Base-by-base conservation (phyloP, 2,329 filamentous ascomycete species). In the Ceratocystis albifundus region DNA sequence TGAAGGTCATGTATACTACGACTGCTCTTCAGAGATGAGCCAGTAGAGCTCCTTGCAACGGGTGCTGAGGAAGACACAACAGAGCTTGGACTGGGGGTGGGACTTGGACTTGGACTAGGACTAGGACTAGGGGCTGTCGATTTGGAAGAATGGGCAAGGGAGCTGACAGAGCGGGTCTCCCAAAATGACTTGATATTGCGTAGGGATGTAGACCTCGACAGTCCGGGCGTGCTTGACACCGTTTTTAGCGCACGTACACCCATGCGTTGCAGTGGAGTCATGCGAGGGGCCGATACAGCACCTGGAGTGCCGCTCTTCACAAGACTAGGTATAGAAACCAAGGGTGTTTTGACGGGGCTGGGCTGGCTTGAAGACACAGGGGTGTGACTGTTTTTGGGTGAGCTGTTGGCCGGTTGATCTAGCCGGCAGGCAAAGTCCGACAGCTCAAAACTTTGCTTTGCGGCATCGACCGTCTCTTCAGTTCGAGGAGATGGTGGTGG, bases 221-320 rank as follows among this genome's bases (percentile, higher is more conserved):
- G 62, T 32, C 55, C 28, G 12, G 59, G 48, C 28, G 36, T 28
- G 6, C 62, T 53, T 5, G 65, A 65, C 41, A 45, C 45, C 36
- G 46, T 50, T 48, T 61, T 41, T 50, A 80, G 68, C 0, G 82
- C 82, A 67, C 75, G 76, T 41, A 75, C 76, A 17, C 80, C 80
- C 36, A 84, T 76, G 55, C 81, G 79, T 68, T 84, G 80, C 3
- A 84, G 74, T 2, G 82, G 81, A 0, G 82, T 84, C 70, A 78
- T 73, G 20, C 71, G 71, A 2, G 77, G 75, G 2, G 69, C 68
- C 15, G 73, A 74, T 2, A 76, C 76, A 41, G 36, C 36, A 3
- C 72, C 70, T 2, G 77, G 76, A 0, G 77, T 78, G 25, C 69
- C 68, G 7, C 61, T 67, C 61, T 28, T 55, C 7, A 46, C 41